Evolutionary conservation across 208 protist species (phyloP).

Genomic region (Tritrichomonas foetus): DNA sequence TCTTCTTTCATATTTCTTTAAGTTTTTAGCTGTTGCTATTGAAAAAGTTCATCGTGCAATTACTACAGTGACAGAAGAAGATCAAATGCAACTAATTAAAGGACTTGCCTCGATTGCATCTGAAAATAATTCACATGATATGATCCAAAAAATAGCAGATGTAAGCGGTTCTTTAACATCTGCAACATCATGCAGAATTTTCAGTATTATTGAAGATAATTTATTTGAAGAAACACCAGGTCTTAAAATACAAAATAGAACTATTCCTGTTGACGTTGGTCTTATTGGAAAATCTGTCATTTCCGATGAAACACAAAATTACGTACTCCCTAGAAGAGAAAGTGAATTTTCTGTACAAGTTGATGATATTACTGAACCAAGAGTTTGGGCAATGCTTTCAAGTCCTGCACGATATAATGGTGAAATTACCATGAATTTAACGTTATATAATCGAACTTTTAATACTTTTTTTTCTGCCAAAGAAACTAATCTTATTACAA

Average conservation of each 20-base stretch:
- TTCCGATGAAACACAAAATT: not conserved
- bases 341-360: not conserved
- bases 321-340: not conserved
- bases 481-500: not conserved
- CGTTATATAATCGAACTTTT: not conserved
- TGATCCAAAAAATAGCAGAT: not conserved
- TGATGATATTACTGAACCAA: slow-evolving; percentile 31
- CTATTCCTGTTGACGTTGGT: not conserved
- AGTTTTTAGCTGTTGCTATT: not conserved
- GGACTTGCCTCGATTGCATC: not conserved
- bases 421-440: not conserved
- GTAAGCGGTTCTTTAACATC: not conserved
- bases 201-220: not conserved
- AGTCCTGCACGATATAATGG: not conserved
- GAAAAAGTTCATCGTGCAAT: not conserved
- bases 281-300: not conserved
- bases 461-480: not conserved
- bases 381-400: slow-evolving; percentile 2
- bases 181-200: not conserved
- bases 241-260: not conserved
- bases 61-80: not conserved
- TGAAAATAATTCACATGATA: not conserved
- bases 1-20: not conserved
- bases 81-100: not conserved
- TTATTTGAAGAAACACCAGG: not conserved